phyloP scores from a whole-genome alignment of 2,329 filamentous ascomycete genomes.

The Talaromyces sp. region DNA sequence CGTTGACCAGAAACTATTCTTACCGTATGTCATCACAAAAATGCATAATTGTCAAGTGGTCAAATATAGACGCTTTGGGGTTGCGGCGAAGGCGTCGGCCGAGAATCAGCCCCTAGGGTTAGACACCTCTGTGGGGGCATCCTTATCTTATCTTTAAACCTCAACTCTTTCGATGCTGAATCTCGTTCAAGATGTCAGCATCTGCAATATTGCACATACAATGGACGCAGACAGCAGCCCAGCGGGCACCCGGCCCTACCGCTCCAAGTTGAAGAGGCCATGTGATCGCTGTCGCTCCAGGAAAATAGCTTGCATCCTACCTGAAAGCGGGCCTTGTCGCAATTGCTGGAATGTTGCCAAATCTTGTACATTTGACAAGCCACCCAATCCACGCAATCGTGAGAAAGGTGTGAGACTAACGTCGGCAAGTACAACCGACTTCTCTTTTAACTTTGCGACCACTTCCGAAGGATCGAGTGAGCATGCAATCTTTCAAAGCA shows the following conservation, averaged over 20 bases:
- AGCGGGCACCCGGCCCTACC: slow-evolving; percentile 26
- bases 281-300: slow-evolving; percentile 33
- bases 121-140: neutral
- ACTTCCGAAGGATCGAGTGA: neutral
- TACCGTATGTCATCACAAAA: neutral
- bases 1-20: neutral
- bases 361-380: slow-evolving; percentile 11
- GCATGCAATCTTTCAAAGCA: neutral
- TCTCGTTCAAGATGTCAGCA: neutral
- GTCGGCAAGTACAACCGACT: too few relatives aligned
- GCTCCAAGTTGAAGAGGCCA: slow-evolving; percentile 33
- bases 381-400: slow-evolving; percentile 18
- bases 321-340: slow-evolving; percentile 27
- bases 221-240: slow-evolving; percentile 1
- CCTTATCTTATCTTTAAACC: neutral
- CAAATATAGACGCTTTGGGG: neutral
- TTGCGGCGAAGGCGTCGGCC: neutral
- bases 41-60: neutral
- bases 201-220: neutral
- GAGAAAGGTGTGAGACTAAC: slow-evolving; percentile 22
- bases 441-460: neutral
- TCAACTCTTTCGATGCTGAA: neutral
- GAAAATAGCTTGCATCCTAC: slow-evolving; percentile 30
- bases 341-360: slow-evolving; percentile 23
- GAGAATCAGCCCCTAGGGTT: neutral